phyloP scores from a whole-genome alignment of 2,329 filamentous ascomycete genomes.

The Penicillium aurantiogriseum region DNA sequence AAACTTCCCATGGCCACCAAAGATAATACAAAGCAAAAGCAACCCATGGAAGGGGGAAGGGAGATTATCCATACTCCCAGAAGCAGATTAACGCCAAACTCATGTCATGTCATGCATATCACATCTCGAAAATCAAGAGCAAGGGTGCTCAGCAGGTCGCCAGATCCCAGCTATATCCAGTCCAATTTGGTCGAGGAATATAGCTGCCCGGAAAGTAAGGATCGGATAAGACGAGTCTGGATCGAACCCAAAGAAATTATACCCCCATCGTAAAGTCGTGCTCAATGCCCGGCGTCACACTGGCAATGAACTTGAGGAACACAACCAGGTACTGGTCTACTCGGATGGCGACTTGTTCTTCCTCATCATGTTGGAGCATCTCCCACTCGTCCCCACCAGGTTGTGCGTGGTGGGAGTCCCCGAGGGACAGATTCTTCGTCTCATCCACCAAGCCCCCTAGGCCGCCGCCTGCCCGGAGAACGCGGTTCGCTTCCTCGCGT shows the following conservation, averaged over 20 bases:
- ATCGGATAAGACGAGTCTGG: not conserved
- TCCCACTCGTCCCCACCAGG: conserved; percentile 63
- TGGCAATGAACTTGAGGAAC: conserved; percentile 69
- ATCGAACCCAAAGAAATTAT: conserved; percentile 43
- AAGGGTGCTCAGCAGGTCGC: not conserved
- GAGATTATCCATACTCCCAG: not conserved
- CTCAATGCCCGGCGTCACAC: conserved; percentile 94
- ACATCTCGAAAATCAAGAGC: not conserved
- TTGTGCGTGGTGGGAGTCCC: conserved; percentile 39
- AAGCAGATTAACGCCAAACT: conserved; percentile 23
- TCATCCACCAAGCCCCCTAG: conserved; percentile 87
- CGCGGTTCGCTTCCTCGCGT: conserved; percentile 31
- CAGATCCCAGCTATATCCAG: not conserved
- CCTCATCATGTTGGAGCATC: conserved; percentile 53
- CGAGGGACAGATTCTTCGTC: conserved; percentile 63
- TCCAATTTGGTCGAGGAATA: not conserved
- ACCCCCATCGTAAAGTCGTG: conserved; percentile 98
- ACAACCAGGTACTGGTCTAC: conserved; percentile 54
- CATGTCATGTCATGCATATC: conserved; percentile 25
- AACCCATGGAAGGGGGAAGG: not conserved
- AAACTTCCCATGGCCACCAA: not conserved
- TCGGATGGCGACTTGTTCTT: conserved; percentile 49
- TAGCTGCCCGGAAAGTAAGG: not conserved
- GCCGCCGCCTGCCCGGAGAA: conserved; percentile 45
- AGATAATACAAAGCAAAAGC: not conserved